Conservation (phyloP, 169 alveolate species). For the Cryptosporidium sp. region DNA sequence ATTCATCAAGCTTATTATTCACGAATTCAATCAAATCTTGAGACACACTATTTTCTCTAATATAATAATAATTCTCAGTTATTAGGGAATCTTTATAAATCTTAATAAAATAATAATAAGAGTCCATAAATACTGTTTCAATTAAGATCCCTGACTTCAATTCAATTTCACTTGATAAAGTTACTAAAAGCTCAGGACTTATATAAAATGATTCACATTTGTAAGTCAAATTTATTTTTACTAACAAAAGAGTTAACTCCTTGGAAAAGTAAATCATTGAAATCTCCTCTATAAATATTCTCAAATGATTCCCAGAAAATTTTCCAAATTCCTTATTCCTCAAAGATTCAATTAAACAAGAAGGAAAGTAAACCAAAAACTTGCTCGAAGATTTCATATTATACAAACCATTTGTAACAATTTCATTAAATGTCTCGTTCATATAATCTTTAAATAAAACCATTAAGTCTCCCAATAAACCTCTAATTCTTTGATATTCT, state of each 20-base stretch:
- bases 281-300: conserved; percentile 8
- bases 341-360: not conserved
- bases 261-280: conserved; percentile 24
- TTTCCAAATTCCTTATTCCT: not conserved
- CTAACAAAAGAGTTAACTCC: not conserved
- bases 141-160: not conserved
- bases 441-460: not conserved
- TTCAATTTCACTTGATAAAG: not conserved
- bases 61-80: not conserved
- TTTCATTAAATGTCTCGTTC: conserved; percentile 16
- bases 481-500: conserved; percentile 3
- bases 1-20: not conserved
- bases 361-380: conserved; percentile 23
- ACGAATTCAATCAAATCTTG: not conserved
- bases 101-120: not conserved
- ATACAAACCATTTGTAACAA: conserved; percentile 26
- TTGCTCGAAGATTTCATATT: conserved; percentile 3
- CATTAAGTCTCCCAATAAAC: conserved; percentile 7
- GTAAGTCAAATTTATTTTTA: not conserved
- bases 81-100: not conserved
- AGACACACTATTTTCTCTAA: not conserved
- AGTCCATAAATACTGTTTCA: not conserved
- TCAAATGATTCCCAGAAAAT: not conserved
- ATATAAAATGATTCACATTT: not conserved
- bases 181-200: not conserved